Base-by-base conservation (phyloP, 768 basidiomycete species). In the Amanita polypyramis region DNA sequence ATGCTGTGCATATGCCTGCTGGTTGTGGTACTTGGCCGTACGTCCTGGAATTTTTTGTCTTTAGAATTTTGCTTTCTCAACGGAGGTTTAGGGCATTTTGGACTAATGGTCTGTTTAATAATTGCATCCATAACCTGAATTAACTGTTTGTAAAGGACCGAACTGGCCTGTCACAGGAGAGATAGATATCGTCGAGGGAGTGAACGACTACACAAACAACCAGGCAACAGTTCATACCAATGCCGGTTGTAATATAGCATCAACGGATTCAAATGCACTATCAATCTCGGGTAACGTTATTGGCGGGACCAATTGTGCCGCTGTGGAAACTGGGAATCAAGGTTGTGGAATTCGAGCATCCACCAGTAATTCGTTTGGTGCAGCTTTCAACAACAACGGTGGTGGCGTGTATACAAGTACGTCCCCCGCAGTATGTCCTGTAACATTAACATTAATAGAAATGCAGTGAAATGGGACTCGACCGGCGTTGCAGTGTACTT, bases 371-470 rank as follows among this genome's bases (percentile, higher is more conserved):
- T 82, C 82, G 2, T 95, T 86, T 59, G 93, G 93, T n/a, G 63
- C 73, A n/a, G 78, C 70, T 10, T 97, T 94, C 70, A 97, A 97
- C 63, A 62, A 59, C n/a, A 81, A 75, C 54, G 79, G 80, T 8
- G 93, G 93, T 38, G 93, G 93, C 55, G 85, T 91, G 43, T 95
- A 91, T 66, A 86, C 86, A 44, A 89, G 89, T 92, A 58, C 62
- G 87, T 77, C n/a, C 19, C 46, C 27, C 10, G 23, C 15, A 45
- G 4, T 34, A 23, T 11, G 27, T 12, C 10, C 8, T n/a, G 11
- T 34, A 19, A 19, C 19, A 20, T 9, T 25, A 12, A 7, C 25
- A 40, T 30, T 51, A 14, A 45, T 5, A 14, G 20, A 27, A 14
- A n/a, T 36, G n/a, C 57, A 84, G 78, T 85, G 82, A 72, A 75